Conservation (phyloP, 2,329 filamentous ascomycete species). For the Ophidiomyces ophidiicola region DNA sequence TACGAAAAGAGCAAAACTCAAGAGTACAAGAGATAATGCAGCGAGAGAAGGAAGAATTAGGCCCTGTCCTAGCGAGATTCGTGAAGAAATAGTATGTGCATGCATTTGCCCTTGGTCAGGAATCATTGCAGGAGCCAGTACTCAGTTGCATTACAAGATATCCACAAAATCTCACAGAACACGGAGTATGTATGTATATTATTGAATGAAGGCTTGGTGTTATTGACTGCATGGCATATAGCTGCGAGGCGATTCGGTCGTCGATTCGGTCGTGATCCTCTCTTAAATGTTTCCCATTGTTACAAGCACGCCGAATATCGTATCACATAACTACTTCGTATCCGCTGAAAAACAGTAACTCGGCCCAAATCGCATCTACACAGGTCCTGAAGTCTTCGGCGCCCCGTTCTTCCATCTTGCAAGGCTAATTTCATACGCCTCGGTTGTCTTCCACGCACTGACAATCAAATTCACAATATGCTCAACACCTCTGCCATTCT, state of each 20-base stretch:
- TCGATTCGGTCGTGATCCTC: too few relatives aligned
- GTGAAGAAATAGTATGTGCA: constrained; percentile 33
- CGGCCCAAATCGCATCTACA: constrained; percentile 10
- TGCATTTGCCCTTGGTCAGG: neutral
- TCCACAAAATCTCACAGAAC: neutral
- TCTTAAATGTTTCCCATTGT: too few relatives aligned
- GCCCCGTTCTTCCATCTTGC: constrained; percentile 35
- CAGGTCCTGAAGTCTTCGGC: constrained; percentile 26
- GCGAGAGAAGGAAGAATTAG: constrained; percentile 61
- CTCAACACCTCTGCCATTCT: constrained; percentile 71
- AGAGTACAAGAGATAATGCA: constrained; percentile 55
- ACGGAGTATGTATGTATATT: too few relatives aligned
- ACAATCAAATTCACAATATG: constrained; percentile 79
- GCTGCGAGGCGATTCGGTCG: too few relatives aligned
- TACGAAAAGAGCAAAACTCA: constrained; percentile 57
- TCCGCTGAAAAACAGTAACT: neutral
- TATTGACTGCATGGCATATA: constrained; percentile 3
- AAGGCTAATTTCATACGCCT: constrained; percentile 46
- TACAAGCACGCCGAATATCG: too few relatives aligned
- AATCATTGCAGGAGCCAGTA: neutral
- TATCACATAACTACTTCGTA: too few relatives aligned
- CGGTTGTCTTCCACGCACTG: constrained; percentile 85
- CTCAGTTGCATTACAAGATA: neutral
- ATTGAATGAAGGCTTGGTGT: constrained; percentile 5
- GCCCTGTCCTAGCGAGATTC: constrained; percentile 77